phyloP scores from a whole-genome alignment of 2,329 filamentous ascomycete species.

The Cercospora janseana region DNA sequence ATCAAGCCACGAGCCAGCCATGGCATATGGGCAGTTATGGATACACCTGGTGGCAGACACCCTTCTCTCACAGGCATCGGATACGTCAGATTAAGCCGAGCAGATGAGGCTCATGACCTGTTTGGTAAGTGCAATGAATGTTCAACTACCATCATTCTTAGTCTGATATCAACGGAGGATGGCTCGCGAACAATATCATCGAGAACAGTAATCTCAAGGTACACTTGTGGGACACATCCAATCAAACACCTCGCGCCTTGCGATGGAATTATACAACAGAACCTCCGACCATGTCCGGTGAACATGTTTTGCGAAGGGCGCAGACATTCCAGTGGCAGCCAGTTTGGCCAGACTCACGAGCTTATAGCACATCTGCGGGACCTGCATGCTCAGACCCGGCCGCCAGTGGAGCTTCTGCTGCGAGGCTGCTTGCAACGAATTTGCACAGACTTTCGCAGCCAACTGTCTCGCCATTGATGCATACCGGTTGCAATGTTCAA shows the following conservation, averaged over 20 bases:
- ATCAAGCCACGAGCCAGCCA: conserved; percentile 31
- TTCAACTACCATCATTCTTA: conserved; percentile 9
- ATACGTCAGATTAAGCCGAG: conserved; percentile 27
- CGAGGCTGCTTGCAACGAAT: no score
- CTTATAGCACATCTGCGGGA: no score
- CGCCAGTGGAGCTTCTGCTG: no score
- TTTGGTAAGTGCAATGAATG: conserved; percentile 27
- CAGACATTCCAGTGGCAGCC: conserved; percentile 25
- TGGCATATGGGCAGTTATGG: conserved; percentile 35
- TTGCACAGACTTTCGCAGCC: no score
- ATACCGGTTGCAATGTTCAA: no score
- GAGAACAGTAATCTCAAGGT: conserved; percentile 27
- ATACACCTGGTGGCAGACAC: conserved; percentile 25
- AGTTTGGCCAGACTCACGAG: no score
- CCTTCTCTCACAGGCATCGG: conserved; percentile 24
- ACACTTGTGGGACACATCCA: conserved; percentile 34
- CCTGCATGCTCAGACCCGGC: no score
- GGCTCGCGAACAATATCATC: conserved; percentile 27
- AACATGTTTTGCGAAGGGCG: conserved; percentile 1
- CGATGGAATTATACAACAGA: no score
- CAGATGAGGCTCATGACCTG: conserved; percentile 30
- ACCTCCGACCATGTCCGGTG: no score
- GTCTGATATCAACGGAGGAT: no score
- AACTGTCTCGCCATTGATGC: no score
- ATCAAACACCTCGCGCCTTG: conserved; percentile 18